Evolutionary conservation across 2,329 filamentous ascomycete species (phyloP), one percentile per base, ranked within the genome.

Genomic region (Ophiostoma perfectum): DNA sequence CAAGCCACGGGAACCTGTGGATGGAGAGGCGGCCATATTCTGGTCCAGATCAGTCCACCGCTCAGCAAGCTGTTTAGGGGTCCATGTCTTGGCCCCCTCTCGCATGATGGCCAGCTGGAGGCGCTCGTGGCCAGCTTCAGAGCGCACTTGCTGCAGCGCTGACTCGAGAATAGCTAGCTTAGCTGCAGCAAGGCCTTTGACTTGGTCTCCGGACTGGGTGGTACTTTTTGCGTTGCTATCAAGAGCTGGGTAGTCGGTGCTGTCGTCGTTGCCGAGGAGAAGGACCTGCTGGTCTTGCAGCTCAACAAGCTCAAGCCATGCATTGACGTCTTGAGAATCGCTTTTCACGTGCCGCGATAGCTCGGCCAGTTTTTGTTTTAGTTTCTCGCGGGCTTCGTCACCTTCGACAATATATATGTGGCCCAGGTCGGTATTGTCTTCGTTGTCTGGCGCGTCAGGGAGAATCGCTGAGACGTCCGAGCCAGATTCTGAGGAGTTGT

Each of bases 131-230:
- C 83, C 82, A 47, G 79, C 73, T 0, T 80, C 77, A 0, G 76
- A 75, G 3, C 72, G 72, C 5, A 86, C 81, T 63, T 89, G 84
- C 11, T 81, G 79, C 7, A 97, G 77, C 0, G 93, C 93, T 70
- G 92, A 88, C 72, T 94, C 87, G 70, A 93, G 91, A 70, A 96
- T 86, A 1, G 89, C 87, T 2, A 96, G 79, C 72, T 92, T 94
- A 68, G 97, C 87, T 71, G 95, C 90, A 3, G 92, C 88, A 67
- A 91, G 86, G 71, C 89, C 89, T 70, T 83, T 84, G 66, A 81
- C 80, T 74, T 95, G 90, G 3, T 88, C 85, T 41, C 81, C 79
- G 0, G 86, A 88, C n/a, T 42, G 60, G 0, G 58, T 38, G 8
- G 12, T 38, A 8, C 18, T 6, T 18, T n/a, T 62, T 2, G 58